phyloP scores from a whole-genome alignment of 495 filamentous ascomycete genomes.

The Hypoxylon rickii region DNA sequence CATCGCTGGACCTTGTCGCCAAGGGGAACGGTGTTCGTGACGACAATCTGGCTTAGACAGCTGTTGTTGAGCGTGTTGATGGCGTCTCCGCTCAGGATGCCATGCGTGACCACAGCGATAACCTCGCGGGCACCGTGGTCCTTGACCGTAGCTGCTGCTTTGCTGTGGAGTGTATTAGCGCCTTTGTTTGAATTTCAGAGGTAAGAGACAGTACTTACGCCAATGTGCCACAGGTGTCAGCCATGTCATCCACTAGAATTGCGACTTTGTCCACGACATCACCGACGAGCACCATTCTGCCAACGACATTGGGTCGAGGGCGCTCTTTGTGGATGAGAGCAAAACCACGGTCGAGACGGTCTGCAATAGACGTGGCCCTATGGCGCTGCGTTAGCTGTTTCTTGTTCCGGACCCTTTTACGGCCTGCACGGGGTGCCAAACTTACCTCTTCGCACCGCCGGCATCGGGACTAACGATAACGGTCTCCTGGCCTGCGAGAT shows the following conservation, averaged over 20 bases:
- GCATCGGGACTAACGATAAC: conserved; percentile 97
- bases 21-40: conserved; percentile 97
- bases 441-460: conserved; percentile 91
- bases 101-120: conserved; percentile 94
- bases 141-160: conserved; percentile 90
- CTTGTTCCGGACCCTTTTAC: neutral
- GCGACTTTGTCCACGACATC: conserved; percentile 64
- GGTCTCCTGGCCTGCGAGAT: conserved; percentile 78
- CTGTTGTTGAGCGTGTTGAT: conserved; percentile 89
- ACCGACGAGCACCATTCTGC: conserved; percentile 85
- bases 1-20: conserved; percentile 73
- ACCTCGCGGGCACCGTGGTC: conserved; percentile 86
- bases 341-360: conserved; percentile 90
- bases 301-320: conserved; percentile 91
- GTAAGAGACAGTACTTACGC: conserved; percentile 20
- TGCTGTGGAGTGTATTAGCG: conserved; percentile 45
- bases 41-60: conserved; percentile 75
- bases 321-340: conserved; percentile 99
- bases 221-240: conserved; percentile 82
- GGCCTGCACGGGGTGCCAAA: conserved; percentile 1
- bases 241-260: conserved; percentile 88
- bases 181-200: neutral
- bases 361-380: conserved; percentile 93
- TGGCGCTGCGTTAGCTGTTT: conserved; percentile 3
- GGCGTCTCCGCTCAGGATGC: conserved; percentile 89